Evolutionary conservation across 768 basidiomycete genomes (phyloP).

Genomic region (Termitomyces heimii): DNA sequence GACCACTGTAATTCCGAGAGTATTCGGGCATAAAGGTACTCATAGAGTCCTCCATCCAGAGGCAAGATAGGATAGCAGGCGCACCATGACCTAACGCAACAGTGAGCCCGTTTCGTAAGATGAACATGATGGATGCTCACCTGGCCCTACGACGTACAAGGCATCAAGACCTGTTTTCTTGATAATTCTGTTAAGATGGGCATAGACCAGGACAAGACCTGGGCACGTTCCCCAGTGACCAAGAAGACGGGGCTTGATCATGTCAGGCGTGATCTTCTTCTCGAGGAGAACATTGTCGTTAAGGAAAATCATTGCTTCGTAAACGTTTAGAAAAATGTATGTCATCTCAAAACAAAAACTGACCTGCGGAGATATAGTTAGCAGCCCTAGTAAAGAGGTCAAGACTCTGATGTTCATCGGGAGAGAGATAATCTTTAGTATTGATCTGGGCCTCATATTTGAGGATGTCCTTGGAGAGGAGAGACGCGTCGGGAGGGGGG

Average conservation of each 20-base stretch:
- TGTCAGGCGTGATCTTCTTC: constrained; percentile 47
- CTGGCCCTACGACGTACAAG: constrained; percentile 79
- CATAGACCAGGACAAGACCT: constrained; percentile 65
- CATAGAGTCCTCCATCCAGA: constrained; percentile 81
- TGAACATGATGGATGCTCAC: constrained; percentile 22
- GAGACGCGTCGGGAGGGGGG: constrained; percentile 65
- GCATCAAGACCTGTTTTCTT: constrained; percentile 54
- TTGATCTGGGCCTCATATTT: constrained; percentile 43
- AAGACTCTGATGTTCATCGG: constrained; percentile 45
- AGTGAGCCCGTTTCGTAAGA: not conserved
- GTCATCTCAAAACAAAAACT: constrained; percentile 7
- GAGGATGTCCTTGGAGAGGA: constrained; percentile 52
- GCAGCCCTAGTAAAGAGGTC: constrained; percentile 54
- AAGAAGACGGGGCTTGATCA: constrained; percentile 78
- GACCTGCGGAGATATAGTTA: constrained; percentile 66
- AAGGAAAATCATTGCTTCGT: constrained; percentile 79
- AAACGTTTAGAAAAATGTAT: not conserved
- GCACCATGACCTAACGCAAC: constrained; percentile 63
- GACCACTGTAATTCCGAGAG: constrained; percentile 49
- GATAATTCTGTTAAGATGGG: constrained; percentile 65
- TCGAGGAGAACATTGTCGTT: constrained; percentile 66
- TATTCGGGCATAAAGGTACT: constrained; percentile 52
- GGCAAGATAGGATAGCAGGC: constrained; percentile 77
- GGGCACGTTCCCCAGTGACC: constrained; percentile 87
- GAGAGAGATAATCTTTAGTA: constrained; percentile 38